Evolutionary conservation across 352 stramenopile species (phyloP).

Genomic region (Detonula confervacea): DNA sequence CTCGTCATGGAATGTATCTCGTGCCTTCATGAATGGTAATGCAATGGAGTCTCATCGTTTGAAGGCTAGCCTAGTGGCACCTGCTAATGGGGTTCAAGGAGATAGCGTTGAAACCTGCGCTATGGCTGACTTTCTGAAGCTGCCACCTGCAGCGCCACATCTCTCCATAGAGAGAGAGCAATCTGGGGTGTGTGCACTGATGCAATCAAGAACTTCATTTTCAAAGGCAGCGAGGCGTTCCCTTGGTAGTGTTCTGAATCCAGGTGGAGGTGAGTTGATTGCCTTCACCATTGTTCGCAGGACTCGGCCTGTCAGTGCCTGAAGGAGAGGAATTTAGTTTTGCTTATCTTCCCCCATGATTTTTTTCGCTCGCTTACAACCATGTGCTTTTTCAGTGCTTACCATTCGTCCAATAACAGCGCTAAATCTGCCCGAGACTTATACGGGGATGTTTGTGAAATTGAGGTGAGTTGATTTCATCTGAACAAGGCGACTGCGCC

Average conservation of each 20-base stretch:
- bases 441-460: conserved; percentile 84
- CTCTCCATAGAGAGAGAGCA: conserved; percentile 48
- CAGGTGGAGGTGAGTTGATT: conserved; percentile 46
- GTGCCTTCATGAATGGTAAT: conserved; percentile 36
- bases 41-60: neutral
- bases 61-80: neutral
- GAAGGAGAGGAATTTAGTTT: neutral
- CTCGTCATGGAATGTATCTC: conserved; percentile 40
- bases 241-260: conserved; percentile 55
- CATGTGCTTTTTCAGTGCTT: conserved; percentile 49
- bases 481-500: neutral
- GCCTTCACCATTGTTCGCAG: neutral
- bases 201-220: conserved; percentile 56
- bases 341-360: conserved; percentile 4
- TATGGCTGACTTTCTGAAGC: conserved; percentile 52
- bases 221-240: conserved; percentile 57
- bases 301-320: too few relatives aligned
- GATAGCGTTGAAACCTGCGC: neutral
- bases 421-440: conserved; percentile 81
- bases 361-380: conserved; percentile 2
- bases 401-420: conserved; percentile 81
- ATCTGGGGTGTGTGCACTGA: conserved; percentile 35
- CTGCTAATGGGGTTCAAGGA: conserved; percentile 15
- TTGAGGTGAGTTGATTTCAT: conserved; percentile 49
- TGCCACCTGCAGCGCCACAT: conserved; percentile 35